Conservation (phyloP, 2,329 filamentous ascomycete species). For the Cyclaneusma minus region DNA sequence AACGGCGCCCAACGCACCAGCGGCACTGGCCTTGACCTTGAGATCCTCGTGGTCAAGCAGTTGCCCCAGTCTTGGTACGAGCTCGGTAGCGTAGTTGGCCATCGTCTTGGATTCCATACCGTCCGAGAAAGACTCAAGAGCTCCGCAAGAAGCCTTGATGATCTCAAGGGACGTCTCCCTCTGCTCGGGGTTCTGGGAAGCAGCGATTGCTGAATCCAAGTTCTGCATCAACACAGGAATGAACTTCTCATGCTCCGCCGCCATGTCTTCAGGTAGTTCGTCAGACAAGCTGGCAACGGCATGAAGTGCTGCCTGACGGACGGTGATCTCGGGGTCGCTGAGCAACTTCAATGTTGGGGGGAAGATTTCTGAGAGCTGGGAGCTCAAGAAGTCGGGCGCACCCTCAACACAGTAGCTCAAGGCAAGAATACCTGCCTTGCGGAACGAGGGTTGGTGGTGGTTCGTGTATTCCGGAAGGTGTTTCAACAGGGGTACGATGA, state of each 20-base stretch:
- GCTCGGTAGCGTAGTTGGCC: constrained; percentile 62
- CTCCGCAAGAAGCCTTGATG: constrained; percentile 77
- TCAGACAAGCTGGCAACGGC: constrained; percentile 83
- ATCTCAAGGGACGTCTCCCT: constrained; percentile 69
- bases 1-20: constrained; percentile 80
- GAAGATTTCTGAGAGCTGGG: constrained; percentile 74
- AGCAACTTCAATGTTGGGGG: constrained; percentile 73
- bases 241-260: constrained; percentile 68
- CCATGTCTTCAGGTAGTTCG: constrained; percentile 81
- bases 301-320: constrained; percentile 76
- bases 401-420: constrained; percentile 92
- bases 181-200: constrained; percentile 44
- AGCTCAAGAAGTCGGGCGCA: constrained; percentile 92
- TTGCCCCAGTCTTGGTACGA: constrained; percentile 72
- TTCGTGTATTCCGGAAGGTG: constrained; percentile 70
- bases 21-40: constrained; percentile 79
- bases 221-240: constrained; percentile 80
- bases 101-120: constrained; percentile 71
- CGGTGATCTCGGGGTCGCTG: constrained; percentile 67
- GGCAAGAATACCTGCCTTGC: constrained; percentile 80
- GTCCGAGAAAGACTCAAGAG: constrained; percentile 81
- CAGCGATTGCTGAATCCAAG: constrained; percentile 62
- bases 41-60: constrained; percentile 74
- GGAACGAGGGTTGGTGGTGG: constrained; percentile 58
- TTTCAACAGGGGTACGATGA: constrained; percentile 82